Evolutionary conservation across 148 eudicot species (phyloP).

Genomic region (Heliosperma pusillum): DNA sequence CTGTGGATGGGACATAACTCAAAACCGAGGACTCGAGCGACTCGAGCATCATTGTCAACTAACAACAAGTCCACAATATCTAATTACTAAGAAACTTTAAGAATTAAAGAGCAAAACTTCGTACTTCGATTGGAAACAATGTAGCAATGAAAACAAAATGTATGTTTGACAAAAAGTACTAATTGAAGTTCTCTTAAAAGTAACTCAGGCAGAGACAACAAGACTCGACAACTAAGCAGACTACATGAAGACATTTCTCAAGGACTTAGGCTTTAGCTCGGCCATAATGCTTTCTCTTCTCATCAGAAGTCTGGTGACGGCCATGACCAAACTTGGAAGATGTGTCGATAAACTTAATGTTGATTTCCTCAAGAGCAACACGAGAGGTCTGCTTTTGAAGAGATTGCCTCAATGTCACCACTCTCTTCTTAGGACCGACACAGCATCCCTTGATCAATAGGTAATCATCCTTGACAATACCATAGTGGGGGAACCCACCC

Average conservation of each 20-base stretch:
- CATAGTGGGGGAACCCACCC: constrained; percentile 95
- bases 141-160: constrained; percentile 7
- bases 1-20: too few species aligned
- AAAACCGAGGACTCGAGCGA: too few species aligned
- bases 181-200: not conserved
- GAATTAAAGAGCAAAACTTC: constrained; percentile 13
- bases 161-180: constrained; percentile 5
- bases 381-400: constrained; percentile 82
- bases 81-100: too few species aligned
- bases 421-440: constrained; percentile 87
- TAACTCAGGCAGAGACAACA: not conserved
- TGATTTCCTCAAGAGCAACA: constrained; percentile 70
- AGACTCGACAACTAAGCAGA: not conserved
- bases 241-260: not conserved
- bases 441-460: constrained; percentile 82
- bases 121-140: constrained; percentile 15
- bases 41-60: too few species aligned
- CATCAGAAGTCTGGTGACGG: constrained; percentile 76
- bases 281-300: constrained; percentile 61
- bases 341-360: constrained; percentile 80
- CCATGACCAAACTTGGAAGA: constrained; percentile 95
- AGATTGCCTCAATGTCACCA: constrained; percentile 74
- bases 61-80: too few species aligned
- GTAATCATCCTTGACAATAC: constrained; percentile 82
- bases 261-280: constrained; percentile 49